phyloP scores from a whole-genome alignment of 208 protist species.

The Strigomonas culicis region DNA sequence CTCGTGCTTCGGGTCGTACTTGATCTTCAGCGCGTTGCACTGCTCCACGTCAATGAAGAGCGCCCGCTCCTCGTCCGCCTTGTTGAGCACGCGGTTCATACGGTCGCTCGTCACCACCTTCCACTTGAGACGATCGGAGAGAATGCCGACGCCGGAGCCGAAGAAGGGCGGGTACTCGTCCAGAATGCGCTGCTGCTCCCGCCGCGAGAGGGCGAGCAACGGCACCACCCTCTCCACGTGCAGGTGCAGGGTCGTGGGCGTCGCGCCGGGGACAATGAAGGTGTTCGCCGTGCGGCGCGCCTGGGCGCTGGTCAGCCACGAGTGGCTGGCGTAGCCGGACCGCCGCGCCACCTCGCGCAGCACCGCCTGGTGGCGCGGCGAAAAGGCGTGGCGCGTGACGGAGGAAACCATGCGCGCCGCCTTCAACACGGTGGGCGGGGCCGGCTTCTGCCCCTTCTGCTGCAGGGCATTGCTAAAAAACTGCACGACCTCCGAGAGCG shows the following conservation, averaged over 20 bases:
- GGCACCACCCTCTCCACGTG: conserved; percentile 79
- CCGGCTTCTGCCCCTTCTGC: background rate
- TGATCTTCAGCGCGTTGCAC: conserved; percentile 46
- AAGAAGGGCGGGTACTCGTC: conserved; percentile 88
- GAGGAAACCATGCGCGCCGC: conserved; percentile 64
- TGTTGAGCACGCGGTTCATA: conserved; percentile 66
- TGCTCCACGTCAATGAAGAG: conserved; percentile 74
- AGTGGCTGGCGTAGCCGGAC: conserved; percentile 50
- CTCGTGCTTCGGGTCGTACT: conserved; percentile 42
- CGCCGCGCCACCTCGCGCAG: conserved; percentile 38
- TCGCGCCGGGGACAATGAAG: conserved; percentile 57
- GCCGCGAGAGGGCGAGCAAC: conserved; percentile 44
- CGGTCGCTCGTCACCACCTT: conserved; percentile 70
- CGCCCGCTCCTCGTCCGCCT: conserved; percentile 63
- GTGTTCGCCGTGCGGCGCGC: conserved; percentile 69
- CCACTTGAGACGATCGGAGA: conserved; percentile 84
- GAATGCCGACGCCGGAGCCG: conserved; percentile 82
- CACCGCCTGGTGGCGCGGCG: conserved; percentile 35
- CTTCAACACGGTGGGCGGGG: conserved; percentile 14
- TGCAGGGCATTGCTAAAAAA: conserved; percentile 8
- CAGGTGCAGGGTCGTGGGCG: conserved; percentile 62
- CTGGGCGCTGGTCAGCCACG: conserved; percentile 82
- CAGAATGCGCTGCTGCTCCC: conserved; percentile 60
- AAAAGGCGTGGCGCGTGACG: conserved; percentile 76
- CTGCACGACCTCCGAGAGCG: conserved; percentile 11